phyloP scores from a whole-genome alignment of 352 stramenopile genomes.

The Phytophthora pseudosyringae region DNA sequence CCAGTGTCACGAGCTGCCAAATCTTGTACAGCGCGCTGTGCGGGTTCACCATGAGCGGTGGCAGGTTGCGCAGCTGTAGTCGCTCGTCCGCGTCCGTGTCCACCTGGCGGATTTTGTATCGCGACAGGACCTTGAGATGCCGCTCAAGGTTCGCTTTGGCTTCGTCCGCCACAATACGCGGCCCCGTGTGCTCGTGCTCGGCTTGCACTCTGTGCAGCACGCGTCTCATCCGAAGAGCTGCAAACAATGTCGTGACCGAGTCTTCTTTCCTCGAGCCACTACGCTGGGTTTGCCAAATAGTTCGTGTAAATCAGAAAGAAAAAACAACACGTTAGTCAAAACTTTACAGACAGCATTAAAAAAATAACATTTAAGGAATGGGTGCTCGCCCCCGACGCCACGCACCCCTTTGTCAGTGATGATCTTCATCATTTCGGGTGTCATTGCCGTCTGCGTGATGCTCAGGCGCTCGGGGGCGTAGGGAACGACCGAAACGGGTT shows the following conservation, averaged over 20 bases:
- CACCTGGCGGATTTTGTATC: conserved; percentile 80
- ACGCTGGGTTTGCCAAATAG: not conserved
- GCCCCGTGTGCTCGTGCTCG: conserved; percentile 15
- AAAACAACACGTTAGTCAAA: not conserved
- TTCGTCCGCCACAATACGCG: conserved; percentile 42
- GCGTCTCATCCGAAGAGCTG: conserved; percentile 58
- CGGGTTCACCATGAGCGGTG: conserved; percentile 68
- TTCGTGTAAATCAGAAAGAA: not conserved
- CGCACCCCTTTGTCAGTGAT: conserved; percentile 46
- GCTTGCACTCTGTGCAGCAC: conserved; percentile 50
- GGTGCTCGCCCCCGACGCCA: too few species aligned
- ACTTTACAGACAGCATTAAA: not conserved
- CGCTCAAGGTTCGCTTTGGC: conserved; percentile 61
- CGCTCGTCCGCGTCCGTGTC: conserved; percentile 47
- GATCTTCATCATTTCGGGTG: conserved; percentile 51
- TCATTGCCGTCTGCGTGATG: conserved; percentile 61
- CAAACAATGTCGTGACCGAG: conserved; percentile 65
- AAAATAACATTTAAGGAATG: not conserved
- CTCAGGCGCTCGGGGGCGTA: conserved; percentile 72
- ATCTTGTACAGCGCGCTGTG: conserved; percentile 73
- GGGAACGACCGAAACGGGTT: conserved; percentile 60
- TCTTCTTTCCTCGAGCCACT: conserved; percentile 30
- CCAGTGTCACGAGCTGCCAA: conserved; percentile 74
- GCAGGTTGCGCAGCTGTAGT: conserved; percentile 46
- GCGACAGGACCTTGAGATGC: conserved; percentile 75